These are phyloP conservation scores for Aspergillus sp. DNA, from an alignment of 2,329 filamentous ascomycete species.

Conservation along the genomic window DNA sequence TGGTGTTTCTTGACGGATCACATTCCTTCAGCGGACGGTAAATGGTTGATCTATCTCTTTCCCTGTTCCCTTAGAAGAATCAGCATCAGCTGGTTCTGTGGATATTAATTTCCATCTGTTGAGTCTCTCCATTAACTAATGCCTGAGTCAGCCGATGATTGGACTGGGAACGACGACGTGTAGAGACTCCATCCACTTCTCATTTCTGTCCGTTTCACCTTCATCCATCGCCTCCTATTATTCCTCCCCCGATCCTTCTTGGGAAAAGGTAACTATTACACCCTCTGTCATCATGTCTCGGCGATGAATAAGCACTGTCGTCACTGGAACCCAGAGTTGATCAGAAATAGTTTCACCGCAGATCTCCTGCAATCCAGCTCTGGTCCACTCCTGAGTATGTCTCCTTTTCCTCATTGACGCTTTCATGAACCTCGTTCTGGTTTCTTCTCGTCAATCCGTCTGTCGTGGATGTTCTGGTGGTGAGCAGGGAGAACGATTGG, in stretches of 20 bases:
- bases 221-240: neutral
- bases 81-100: neutral
- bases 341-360: slow-evolving; percentile 13
- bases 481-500: neutral
- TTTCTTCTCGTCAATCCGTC: neutral
- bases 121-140: neutral
- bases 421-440: neutral
- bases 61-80: no score
- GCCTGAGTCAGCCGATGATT: neutral
- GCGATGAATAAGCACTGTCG: slow-evolving; percentile 26
- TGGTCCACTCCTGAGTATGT: slow-evolving; percentile 28
- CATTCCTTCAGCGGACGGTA: no score
- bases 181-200: slow-evolving; percentile 2
- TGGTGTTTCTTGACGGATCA: no score
- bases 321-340: neutral
- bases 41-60: neutral
- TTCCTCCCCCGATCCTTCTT: neutral
- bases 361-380: slow-evolving; percentile 27
- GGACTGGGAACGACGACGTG: slow-evolving; percentile 5
- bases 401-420: slow-evolving; percentile 2
- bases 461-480: neutral
- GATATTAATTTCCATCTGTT: neutral
- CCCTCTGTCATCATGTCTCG: slow-evolving; percentile 15
- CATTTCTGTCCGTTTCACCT: slow-evolving; percentile 9
- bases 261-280: no score